These are phyloP conservation scores for Xylogone sp. DNA, from an alignment of 2,329 filamentous ascomycete genomes.

Conservation along the genomic window DNA sequence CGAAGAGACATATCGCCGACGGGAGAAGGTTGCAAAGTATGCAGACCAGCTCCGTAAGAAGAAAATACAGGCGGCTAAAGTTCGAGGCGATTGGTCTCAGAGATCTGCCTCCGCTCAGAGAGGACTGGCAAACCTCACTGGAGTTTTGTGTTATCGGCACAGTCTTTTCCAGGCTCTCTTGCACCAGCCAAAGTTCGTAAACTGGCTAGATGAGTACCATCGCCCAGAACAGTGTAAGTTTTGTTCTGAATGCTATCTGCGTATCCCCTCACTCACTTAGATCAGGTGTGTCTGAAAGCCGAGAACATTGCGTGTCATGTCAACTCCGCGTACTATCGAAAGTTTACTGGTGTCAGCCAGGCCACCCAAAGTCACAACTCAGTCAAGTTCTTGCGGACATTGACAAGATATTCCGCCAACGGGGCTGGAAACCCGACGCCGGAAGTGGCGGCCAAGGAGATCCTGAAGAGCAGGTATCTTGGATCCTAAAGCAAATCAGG, in stretches of 20 bases:
- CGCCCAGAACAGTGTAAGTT: conserved; percentile 18
- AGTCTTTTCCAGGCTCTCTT: conserved; percentile 29
- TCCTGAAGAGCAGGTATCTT: conserved; percentile 25
- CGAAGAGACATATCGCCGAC: conserved; percentile 1
- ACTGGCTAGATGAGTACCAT: conserved; percentile 24
- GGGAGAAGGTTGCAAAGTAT: conserved; percentile 6
- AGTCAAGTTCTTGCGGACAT: conserved; percentile 6
- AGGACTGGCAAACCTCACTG: conserved; percentile 24
- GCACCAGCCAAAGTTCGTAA: conserved; percentile 28
- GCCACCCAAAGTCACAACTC: conserved; percentile 1
- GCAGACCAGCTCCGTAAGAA: conserved; percentile 6
- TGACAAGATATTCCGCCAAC: conserved; percentile 10
- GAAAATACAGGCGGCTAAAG: conserved; percentile 8
- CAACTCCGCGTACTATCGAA: conserved; percentile 7
- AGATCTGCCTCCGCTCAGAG: conserved; percentile 20
- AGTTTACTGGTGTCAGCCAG: conserved; percentile 14
- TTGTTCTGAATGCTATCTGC: background rate
- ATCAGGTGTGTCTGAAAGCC: conserved; percentile 6
- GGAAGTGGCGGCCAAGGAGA: conserved; percentile 22
- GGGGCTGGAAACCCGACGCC: conserved; percentile 17
- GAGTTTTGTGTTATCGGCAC: conserved; percentile 28
- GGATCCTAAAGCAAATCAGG: conserved; percentile 19
- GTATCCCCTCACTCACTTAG: background rate
- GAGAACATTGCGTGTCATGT: conserved; percentile 13
- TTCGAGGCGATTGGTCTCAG: conserved; percentile 9